phyloP scores from a whole-genome alignment of 345 rosid genomes.

The Punica granatum region DNA sequence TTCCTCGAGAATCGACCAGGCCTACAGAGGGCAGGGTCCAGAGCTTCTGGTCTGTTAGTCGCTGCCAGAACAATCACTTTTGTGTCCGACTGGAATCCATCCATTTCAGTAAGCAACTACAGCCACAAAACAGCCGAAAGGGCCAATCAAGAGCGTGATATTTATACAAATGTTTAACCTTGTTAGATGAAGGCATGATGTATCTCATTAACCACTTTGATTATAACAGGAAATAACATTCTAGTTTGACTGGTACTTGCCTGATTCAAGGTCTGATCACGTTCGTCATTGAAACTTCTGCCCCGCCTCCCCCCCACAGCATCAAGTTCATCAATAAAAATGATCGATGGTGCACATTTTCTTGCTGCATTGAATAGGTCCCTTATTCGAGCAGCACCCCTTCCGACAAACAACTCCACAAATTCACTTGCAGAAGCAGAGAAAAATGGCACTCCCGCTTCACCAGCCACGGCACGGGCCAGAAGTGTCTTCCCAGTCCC shows the following conservation, averaged over 20 bases:
- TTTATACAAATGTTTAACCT: too few relatives aligned
- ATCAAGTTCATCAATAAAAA: conserved; percentile 95
- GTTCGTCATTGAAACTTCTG: conserved; percentile 95
- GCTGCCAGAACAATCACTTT: conserved; percentile 89
- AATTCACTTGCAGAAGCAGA: conserved; percentile 95
- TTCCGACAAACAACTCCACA: conserved; percentile 94
- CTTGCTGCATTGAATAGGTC: conserved; percentile 78
- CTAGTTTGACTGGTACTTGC: conserved; percentile 18
- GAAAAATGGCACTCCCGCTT: conserved; percentile 93
- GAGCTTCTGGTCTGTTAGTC: conserved; percentile 90
- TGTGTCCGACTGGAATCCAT: conserved; percentile 81
- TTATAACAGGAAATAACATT: neutral
- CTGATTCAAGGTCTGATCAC: conserved; percentile 94
- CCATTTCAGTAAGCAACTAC: conserved; percentile 98
- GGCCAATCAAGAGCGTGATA: neutral
- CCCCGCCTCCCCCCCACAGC: conserved; percentile 98
- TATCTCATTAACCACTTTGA: neutral
- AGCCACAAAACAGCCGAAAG: conserved; percentile 4
- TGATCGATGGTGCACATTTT: conserved; percentile 79
- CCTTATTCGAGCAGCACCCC: conserved; percentile 96
- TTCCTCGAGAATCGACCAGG: conserved; percentile 98
- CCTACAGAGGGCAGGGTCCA: conserved; percentile 91
- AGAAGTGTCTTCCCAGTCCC: conserved; percentile 95
- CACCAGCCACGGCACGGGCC: conserved; percentile 97
- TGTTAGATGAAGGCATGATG: neutral